Base-by-base conservation (phyloP, 192 early-diverging fungal species). In the Podila minutissima region DNA sequence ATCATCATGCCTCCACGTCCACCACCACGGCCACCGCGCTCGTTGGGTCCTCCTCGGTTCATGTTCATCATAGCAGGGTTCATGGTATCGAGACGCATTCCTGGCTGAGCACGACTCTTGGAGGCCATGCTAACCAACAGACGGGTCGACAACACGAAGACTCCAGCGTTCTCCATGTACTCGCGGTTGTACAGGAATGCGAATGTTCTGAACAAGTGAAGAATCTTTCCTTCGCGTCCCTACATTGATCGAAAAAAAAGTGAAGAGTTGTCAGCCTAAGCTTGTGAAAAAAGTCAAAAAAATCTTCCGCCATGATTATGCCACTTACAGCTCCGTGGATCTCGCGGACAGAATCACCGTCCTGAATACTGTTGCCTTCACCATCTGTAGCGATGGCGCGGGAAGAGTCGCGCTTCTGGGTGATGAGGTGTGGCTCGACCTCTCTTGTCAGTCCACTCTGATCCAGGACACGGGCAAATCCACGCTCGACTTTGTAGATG, bases 181-280 rank as follows among this genome's bases (percentile, higher is more conserved):
- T 96, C 95, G 67, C 92, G 87, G 50, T 90, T 88, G 57, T 93
- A 88, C 50, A 96, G 82, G 76, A 97, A 99, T 1, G 93, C 92
- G n/a, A 91, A 89, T 9, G 89, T 85, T 26, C 95, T 91, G 65
- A 91, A 95, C 26, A 97, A 86, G 70, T 98, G 96, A 37, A 97
- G 75, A 61, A 97, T 93, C 0, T 89, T 89, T 6, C 92, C 96
- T 28, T 88, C 74, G 26, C 92, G 87, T 59, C 72, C 75, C 83
- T 84, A 74, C 19, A 35, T 19, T 19, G 41, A 5, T 22, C 32
- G 9, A 12, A 8, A 67, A 33, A 11, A 35, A 50, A 24, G 46
- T 49, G 0, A 13, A 2, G 22, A 12, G 41, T 3, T 5, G 5
- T 20, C 15, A 53, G 28, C 11, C 11, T 4, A 46, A 13, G 41